Evolutionary conservation across 23 red algal genomes (phyloP).

Genomic region (Gracilaria caudata): DNA sequence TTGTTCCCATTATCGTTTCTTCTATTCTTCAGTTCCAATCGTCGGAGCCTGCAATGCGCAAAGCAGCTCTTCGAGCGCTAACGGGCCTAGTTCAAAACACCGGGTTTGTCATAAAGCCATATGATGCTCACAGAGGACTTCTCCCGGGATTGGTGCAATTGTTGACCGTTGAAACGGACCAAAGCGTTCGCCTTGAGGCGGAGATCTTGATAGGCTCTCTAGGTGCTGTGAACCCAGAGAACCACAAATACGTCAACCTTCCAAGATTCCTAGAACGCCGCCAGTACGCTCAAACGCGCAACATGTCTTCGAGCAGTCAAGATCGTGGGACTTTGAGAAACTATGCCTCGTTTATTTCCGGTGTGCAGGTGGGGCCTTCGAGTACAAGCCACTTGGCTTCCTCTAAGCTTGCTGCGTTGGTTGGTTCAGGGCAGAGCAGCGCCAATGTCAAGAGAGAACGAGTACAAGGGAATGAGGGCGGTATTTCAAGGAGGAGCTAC

Average conservation of each 20-base stretch:
- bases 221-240: conserved; percentile 90
- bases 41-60: conserved; percentile 57
- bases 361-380: neutral
- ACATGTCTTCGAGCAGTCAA: conserved; percentile 18
- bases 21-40: conserved; percentile 72
- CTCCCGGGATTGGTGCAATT: conserved; percentile 76
- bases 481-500: neutral
- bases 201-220: conserved; percentile 85
- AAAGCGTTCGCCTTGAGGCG: conserved; percentile 71
- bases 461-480: neutral
- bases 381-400: neutral
- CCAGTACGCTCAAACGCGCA: conserved; percentile 13
- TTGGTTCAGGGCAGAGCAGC: neutral
- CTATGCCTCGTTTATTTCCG: conserved; percentile 15
- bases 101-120: conserved; percentile 78
- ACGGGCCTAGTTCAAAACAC: conserved; percentile 80
- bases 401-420: neutral
- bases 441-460: neutral
- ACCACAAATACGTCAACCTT: conserved; percentile 77
- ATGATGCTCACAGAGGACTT: conserved; percentile 66
- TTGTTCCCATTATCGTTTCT: conserved; percentile 77
- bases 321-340: conserved; percentile 36
- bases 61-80: conserved; percentile 75
- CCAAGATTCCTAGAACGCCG: conserved; percentile 21
- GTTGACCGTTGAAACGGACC: conserved; percentile 76